These are phyloP conservation scores for Paecilomyces sp. DNA, from an alignment of 2,329 filamentous ascomycete species.

Conservation along the genomic window DNA sequence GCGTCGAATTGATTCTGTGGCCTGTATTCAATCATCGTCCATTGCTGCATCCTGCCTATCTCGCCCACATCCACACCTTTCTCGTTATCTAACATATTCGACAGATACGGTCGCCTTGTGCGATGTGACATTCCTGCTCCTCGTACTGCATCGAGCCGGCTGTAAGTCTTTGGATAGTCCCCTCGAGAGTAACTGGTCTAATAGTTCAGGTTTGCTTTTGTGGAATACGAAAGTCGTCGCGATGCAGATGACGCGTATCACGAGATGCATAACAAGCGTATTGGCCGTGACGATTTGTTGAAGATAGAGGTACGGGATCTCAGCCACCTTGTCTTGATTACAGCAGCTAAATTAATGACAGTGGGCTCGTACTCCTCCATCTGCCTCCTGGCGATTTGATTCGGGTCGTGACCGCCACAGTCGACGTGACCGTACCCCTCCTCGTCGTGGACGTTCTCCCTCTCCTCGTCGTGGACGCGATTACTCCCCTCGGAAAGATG, in stretches of 20 bases:
- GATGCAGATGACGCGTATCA: slow-evolving; percentile 99
- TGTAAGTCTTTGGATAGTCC: slow-evolving; percentile 59
- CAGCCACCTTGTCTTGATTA: background rate
- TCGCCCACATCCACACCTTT: slow-evolving; percentile 1
- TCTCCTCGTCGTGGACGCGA: slow-evolving; percentile 55
- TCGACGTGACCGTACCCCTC: slow-evolving; percentile 62
- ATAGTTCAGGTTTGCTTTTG: slow-evolving; percentile 78
- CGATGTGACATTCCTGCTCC: slow-evolving; percentile 97
- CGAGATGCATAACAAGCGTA: slow-evolving; percentile 99
- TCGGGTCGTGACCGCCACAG: slow-evolving; percentile 64
- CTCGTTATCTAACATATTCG: slow-evolving; percentile 29
- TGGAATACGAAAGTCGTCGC: slow-evolving; percentile 96
- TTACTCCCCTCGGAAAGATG: slow-evolving; percentile 83
- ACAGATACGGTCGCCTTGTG: slow-evolving; percentile 91
- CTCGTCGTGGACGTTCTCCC: slow-evolving; percentile 60
- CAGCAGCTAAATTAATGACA: slow-evolving; percentile 34
- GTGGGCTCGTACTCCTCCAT: slow-evolving; percentile 98
- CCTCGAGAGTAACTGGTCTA: slow-evolving; percentile 25
- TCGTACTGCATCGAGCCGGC: slow-evolving; percentile 82
- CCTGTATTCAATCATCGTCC: background rate
- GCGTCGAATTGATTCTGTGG: background rate
- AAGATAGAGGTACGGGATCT: slow-evolving; percentile 79
- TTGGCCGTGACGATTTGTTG: slow-evolving; percentile 87
- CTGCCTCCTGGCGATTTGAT: slow-evolving; percentile 97
- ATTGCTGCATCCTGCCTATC: slow-evolving; percentile 7